Conservation (phyloP, 106 monocot genomes). For the Xerophyta viscosa region DNA sequence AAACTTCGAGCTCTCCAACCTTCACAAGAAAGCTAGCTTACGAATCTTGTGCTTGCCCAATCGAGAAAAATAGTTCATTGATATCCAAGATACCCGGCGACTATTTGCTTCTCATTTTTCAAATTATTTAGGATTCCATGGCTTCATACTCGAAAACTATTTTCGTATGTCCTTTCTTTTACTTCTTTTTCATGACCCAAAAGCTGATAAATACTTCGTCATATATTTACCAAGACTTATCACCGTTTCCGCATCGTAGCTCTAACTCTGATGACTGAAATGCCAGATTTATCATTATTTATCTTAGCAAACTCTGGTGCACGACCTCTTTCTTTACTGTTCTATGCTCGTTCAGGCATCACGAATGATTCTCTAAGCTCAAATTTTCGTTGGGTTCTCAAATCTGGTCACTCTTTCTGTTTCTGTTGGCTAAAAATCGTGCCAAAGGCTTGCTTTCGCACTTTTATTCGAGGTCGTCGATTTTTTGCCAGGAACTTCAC, state of each 20-base stretch:
- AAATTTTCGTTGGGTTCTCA: constrained; percentile 35
- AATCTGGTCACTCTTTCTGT: constrained; percentile 51
- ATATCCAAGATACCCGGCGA: constrained; percentile 31
- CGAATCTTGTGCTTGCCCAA: not conserved
- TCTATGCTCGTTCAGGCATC: constrained; percentile 59
- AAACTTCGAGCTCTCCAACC: constrained; percentile 52
- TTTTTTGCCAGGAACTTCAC: constrained; percentile 42
- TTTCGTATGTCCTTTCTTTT: constrained; percentile 44
- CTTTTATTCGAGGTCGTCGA: constrained; percentile 66
- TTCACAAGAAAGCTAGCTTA: constrained; percentile 13
- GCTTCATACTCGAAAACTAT: constrained; percentile 53
- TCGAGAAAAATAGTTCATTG: not conserved
- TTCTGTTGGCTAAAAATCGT: constrained; percentile 33
- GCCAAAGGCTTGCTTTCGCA: constrained; percentile 35
- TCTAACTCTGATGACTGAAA: constrained; percentile 42
- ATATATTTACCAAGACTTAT: constrained; percentile 43
- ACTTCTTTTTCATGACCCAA: constrained; percentile 36
- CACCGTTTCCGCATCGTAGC: constrained; percentile 36
- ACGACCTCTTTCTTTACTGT: constrained; percentile 39
- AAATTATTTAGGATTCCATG: constrained; percentile 33
- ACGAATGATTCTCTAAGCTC: constrained; percentile 45
- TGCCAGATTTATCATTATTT: constrained; percentile 48
- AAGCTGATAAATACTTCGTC: constrained; percentile 14
- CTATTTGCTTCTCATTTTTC: constrained; percentile 40
- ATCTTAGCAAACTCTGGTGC: constrained; percentile 21